Conservation (phyloP, 2,329 filamentous ascomycete species). For the Alternaria atra region DNA sequence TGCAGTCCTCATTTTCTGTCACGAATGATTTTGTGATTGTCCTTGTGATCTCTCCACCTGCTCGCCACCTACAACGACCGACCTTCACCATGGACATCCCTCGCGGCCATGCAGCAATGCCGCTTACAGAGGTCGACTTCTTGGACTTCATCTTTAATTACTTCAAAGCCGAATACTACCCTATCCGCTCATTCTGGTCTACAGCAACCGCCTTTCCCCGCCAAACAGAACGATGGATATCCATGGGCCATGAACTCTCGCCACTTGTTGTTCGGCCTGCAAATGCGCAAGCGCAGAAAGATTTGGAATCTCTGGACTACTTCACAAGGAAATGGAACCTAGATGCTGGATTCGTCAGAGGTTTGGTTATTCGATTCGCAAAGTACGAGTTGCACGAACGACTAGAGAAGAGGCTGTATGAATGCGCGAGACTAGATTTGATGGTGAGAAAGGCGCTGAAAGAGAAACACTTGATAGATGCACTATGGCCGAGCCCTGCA, state of each 20-base stretch:
- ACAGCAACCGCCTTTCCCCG: conserved; percentile 47
- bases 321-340: conserved; percentile 44
- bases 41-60: conserved; percentile 4
- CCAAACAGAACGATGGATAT: conserved; percentile 41
- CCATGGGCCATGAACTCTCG: conserved; percentile 47
- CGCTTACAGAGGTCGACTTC: conserved; percentile 46
- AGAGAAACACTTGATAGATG: conserved; percentile 50
- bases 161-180: conserved; percentile 51
- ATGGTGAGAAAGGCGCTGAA: conserved; percentile 51
- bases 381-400: conserved; percentile 49
- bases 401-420: conserved; percentile 49
- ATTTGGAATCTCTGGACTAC: conserved; percentile 46
- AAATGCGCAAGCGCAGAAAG: conserved; percentile 49
- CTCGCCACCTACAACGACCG: conserved; percentile 16
- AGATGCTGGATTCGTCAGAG: conserved; percentile 43
- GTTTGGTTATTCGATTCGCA: conserved; percentile 45
- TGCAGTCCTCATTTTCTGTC: not conserved
- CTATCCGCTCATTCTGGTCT: conserved; percentile 48
- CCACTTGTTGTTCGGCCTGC: conserved; percentile 43
- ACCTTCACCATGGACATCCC: conserved; percentile 44
- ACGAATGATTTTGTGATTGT: not conserved
- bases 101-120: conserved; percentile 39
- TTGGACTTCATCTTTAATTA: conserved; percentile 50
- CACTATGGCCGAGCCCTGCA: conserved; percentile 46
- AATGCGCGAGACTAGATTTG: conserved; percentile 44